Percentiles rank a stretch among this genome's conserved stretches.
Evolutionary conservation across 371 early-diverging fungal species (phyloP).

Genomic region (Batrachochytrium dendrobatidis): DNA sequence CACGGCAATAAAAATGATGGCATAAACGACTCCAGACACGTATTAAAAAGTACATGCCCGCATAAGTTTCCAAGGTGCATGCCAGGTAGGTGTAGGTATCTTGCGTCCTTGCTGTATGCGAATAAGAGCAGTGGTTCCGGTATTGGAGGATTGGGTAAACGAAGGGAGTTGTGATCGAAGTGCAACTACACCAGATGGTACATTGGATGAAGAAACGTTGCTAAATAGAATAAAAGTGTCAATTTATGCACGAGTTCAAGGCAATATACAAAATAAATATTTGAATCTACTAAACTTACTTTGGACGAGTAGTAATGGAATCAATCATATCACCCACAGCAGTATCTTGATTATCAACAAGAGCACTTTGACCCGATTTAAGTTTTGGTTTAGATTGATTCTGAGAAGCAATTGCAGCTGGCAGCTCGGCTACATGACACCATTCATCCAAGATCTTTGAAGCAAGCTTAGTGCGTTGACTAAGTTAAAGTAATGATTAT

Average conservation of each 20-base stretch:
- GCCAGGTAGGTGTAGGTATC: conserved; percentile 75
- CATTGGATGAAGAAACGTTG: background rate
- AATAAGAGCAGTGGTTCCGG: conserved; percentile 34
- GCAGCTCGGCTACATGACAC: conserved; percentile 55
- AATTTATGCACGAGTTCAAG: no score
- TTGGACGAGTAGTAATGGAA: conserved; percentile 23
- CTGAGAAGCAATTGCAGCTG: conserved; percentile 33
- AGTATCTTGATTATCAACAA: background rate
- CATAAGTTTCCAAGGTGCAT: conserved; percentile 98
- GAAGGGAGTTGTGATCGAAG: conserved; percentile 2
- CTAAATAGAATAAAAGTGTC: no score
- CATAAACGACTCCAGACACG: background rate
- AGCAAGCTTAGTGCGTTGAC: conserved; percentile 62
- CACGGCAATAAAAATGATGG: background rate
- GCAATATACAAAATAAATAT: no score
- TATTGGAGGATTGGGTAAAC: conserved; percentile 1
- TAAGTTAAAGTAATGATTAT: conserved; percentile 6
- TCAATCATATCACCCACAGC: conserved; percentile 24
- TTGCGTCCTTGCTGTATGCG: conserved; percentile 38
- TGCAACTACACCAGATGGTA: conserved; percentile 5
- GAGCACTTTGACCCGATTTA: background rate
- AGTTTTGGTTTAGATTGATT: background rate
- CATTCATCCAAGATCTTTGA: conserved; percentile 72
- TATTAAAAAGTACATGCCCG: conserved; percentile 38
- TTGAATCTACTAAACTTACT: conserved; percentile 23